These are phyloP conservation scores for Torulaspora delbrueckii DNA, from an alignment of 805 yeast species.

Conservation along the genomic window DNA sequence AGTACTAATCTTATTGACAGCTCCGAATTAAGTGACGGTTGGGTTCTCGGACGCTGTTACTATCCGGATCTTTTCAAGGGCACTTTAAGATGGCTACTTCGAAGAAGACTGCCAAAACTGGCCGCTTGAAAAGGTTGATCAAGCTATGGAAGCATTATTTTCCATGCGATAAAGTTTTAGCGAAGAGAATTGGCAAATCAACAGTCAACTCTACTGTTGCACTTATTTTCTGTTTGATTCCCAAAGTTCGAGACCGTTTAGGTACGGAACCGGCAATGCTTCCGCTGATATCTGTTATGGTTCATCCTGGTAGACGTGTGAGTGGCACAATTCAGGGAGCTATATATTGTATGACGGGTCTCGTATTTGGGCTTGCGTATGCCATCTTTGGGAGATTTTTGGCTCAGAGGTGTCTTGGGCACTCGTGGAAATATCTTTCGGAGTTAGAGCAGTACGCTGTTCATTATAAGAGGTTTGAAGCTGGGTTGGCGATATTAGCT, in stretches of 20 bases:
- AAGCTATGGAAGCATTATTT: conserved; percentile 20
- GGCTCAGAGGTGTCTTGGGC: conserved; percentile 38
- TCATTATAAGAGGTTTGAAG: conserved; percentile 34
- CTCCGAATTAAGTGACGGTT: background rate
- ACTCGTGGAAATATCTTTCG: conserved; percentile 22
- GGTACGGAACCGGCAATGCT: conserved; percentile 44
- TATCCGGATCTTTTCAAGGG: background rate
- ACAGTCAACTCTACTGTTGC: conserved; percentile 40
- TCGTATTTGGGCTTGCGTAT: conserved; percentile 41
- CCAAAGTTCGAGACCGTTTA: conserved; percentile 33
- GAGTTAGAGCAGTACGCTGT: conserved; percentile 32
- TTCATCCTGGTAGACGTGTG: conserved; percentile 47
- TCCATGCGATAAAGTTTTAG: conserved; percentile 34
- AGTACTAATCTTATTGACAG: too few relatives aligned
- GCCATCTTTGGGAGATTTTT: conserved; percentile 40
- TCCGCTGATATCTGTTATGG: conserved; percentile 43
- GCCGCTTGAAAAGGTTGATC: conserved; percentile 1
- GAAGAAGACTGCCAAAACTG: background rate
- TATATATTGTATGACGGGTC: conserved; percentile 39
- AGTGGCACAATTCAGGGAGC: conserved; percentile 45
- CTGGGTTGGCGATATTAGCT: conserved; percentile 43
- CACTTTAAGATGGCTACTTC: background rate
- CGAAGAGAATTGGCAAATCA: conserved; percentile 38
- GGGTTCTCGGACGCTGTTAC: background rate
- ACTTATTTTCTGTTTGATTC: conserved; percentile 39